Base-by-base conservation (phyloP, 2,329 filamentous ascomycete species). In the Xylaria digitata region DNA sequence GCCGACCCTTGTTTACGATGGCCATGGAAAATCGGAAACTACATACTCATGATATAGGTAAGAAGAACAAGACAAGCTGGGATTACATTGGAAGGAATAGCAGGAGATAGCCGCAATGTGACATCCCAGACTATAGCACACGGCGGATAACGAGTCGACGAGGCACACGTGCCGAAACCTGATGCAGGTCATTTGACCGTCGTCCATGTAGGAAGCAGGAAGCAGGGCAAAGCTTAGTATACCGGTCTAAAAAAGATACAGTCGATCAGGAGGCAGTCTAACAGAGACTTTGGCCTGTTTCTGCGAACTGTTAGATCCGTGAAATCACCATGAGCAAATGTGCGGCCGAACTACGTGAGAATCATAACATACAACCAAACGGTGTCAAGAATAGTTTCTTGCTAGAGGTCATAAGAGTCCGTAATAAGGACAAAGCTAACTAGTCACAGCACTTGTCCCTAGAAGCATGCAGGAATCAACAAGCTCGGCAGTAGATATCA, bases 131-230 rank as follows among this genome's bases (percentile, higher is more conserved):
- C 58, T 60, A 67, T 54, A 56, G 42, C n/a, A 54, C n/a, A 54
- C 52, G 15, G 50, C 58, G 61, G 61, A 60, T 63, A 63, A 54
- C 34, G 26, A 63, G 43, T 59, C 23, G 61, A 62, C 30, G 63
- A 65, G 42, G 59, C 43, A 62, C 62, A 68, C 53, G 62, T 65
- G 66, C 62, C 49, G 34, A 56, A 62, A 54, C 49, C 48, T 54
- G 48, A 62, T 67, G 67, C 67, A 70, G 45, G 61, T 52, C 60
- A 65, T 56, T 54, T 58, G 45, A 23, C 46, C 30, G 26, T 55
- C 53, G 57, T 64, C 58, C 48, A 57, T 61, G 42, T 45, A 50
- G 30, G n/a, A 56, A 53, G 49, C 15, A 53, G 37, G 42, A 63
- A 46, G 66, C 49, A 56, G 42, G 53, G 58, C 64, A 60, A 19